Conservation (phyloP, 805 yeast genomes). For the Candida cerambycidarum region DNA sequence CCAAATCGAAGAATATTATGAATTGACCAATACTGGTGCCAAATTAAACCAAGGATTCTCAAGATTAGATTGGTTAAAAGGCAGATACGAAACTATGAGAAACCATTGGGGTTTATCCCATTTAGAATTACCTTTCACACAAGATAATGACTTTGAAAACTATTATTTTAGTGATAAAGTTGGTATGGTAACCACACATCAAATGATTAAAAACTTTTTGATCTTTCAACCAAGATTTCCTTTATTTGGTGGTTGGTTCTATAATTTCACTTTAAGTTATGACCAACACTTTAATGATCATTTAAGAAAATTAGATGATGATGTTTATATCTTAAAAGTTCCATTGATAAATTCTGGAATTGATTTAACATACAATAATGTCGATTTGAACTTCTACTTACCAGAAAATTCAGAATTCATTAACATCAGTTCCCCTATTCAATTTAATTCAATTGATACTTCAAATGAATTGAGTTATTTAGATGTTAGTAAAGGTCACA, state of each 20-base stretch:
- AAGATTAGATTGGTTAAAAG: conserved; percentile 72
- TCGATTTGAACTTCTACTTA: conserved; percentile 60
- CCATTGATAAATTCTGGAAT: conserved; percentile 73
- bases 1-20: conserved; percentile 83
- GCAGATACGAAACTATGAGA: conserved; percentile 46
- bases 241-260: conserved; percentile 94
- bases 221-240: conserved; percentile 86
- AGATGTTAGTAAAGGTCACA: conserved; percentile 77
- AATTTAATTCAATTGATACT: conserved; percentile 28
- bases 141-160: conserved; percentile 40
- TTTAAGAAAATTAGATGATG: conserved; percentile 43
- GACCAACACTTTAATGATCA: conserved; percentile 55
- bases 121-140: conserved; percentile 56
- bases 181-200: conserved; percentile 87
- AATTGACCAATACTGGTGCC: conserved; percentile 75
- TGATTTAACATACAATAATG: conserved; percentile 67
- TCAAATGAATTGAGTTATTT: conserved; percentile 57
- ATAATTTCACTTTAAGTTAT: conserved; percentile 97
- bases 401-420: conserved; percentile 81
- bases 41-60: conserved; percentile 69
- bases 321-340: conserved; percentile 57
- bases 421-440: conserved; percentile 58
- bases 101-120: conserved; percentile 61
- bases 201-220: conserved; percentile 42
- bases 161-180: conserved; percentile 84